A percentile compares a stretch with the other conserved stretches of the same genome.
Evolutionary conservation across 768 basidiomycete species (phyloP).

Genomic region (Xerocomellus dryophilus): DNA sequence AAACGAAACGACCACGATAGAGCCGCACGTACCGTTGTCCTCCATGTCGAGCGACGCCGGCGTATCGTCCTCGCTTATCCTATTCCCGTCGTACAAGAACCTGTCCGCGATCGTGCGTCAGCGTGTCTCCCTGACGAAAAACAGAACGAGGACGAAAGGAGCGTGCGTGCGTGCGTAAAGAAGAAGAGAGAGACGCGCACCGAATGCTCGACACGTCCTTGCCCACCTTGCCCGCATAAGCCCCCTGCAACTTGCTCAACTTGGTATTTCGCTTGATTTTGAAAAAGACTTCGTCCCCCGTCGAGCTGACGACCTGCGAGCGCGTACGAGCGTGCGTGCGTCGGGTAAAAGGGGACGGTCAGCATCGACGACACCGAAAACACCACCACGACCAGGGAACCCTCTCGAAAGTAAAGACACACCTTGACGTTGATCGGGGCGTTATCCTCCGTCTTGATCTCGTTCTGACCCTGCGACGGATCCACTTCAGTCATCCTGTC

Average conservation of each 20-base stretch:
- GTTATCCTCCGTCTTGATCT: slow-evolving; percentile 54
- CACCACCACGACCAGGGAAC: too few relatives aligned
- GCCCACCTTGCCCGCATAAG: slow-evolving; percentile 90
- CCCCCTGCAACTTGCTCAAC: slow-evolving; percentile 87
- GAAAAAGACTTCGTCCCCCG: slow-evolving; percentile 91
- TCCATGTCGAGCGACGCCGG: slow-evolving; percentile 85
- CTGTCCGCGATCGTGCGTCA: slow-evolving; percentile 36
- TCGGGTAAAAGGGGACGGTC: too few relatives aligned
- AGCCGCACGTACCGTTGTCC: slow-evolving; percentile 60
- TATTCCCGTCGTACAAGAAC: slow-evolving; percentile 85
- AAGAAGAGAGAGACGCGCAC: slow-evolving; percentile 42
- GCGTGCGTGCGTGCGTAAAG: too few relatives aligned
- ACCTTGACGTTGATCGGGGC: slow-evolving; percentile 81
- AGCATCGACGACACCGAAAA: too few relatives aligned
- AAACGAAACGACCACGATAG: background rate
- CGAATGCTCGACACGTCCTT: slow-evolving; percentile 86
- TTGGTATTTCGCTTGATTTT: slow-evolving; percentile 95
- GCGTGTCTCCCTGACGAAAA: too few relatives aligned
- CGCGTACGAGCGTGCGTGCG: background rate
- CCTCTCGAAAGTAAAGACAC: slow-evolving; percentile 11
- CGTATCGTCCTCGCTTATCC: slow-evolving; percentile 88
- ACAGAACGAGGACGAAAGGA: too few relatives aligned
- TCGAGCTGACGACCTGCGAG: slow-evolving; percentile 64
- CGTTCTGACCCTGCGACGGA: slow-evolving; percentile 17
- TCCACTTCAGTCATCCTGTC: slow-evolving; percentile 14